These are phyloP conservation scores for Pythium grandisporangium DNA, from an alignment of 352 stramenopile genomes.

Conservation along the genomic window DNA sequence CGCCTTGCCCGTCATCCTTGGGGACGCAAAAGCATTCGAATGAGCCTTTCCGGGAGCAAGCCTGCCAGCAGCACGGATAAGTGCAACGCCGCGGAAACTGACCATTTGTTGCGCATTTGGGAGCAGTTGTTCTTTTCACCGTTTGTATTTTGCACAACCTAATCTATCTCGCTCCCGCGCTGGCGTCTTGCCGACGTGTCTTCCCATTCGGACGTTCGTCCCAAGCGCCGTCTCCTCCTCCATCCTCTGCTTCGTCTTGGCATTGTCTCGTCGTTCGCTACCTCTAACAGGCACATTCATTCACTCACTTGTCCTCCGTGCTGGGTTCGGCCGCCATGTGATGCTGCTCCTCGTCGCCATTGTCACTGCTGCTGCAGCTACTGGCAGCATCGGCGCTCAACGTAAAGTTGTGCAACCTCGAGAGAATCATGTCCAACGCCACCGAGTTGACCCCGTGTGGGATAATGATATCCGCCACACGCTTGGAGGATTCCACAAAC, in stretches of 20 bases:
- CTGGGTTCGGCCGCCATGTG: too few relatives aligned
- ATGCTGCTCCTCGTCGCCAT: slow-evolving; percentile 19
- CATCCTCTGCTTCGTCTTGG: slow-evolving; percentile 10
- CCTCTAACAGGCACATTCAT: too few relatives aligned
- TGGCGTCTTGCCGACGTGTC: not conserved
- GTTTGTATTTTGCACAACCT: too few relatives aligned
- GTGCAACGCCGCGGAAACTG: too few relatives aligned
- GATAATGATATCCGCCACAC: slow-evolving; percentile 93
- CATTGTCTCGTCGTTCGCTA: not conserved
- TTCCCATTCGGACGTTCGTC: not conserved
- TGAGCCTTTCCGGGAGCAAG: too few relatives aligned
- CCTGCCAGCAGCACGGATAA: slow-evolving; percentile 22
- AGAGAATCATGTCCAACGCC: slow-evolving; percentile 92
- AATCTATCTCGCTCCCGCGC: not conserved
- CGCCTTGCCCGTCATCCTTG: too few relatives aligned
- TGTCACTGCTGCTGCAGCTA: slow-evolving; percentile 33
- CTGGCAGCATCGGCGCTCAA: slow-evolving; percentile 27
- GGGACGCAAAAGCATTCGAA: too few relatives aligned
- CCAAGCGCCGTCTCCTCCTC: not conserved
- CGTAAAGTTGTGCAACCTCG: slow-evolving; percentile 78
- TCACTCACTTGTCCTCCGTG: too few relatives aligned
- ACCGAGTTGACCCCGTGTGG: slow-evolving; percentile 91
- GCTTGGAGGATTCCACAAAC: slow-evolving; percentile 97
- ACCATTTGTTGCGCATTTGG: too few relatives aligned
- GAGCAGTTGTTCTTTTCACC: too few relatives aligned